Conservation (phyloP, 2,329 filamentous ascomycete species). For the Arthrobotrys entomopaga region DNA sequence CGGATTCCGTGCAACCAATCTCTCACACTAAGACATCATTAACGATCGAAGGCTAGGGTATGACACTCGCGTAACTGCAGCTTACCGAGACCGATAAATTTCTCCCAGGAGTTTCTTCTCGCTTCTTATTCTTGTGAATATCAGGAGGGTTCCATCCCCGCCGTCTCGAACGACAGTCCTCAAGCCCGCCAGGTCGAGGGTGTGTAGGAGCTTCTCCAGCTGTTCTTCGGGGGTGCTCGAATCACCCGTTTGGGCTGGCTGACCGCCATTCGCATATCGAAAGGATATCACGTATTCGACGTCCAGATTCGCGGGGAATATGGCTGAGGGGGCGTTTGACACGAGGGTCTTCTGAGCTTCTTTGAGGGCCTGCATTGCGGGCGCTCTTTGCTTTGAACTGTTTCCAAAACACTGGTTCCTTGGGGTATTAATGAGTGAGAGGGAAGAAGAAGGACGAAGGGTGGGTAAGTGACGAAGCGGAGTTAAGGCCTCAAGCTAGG, state of each 20-base stretch:
- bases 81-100: slow-evolving; percentile 79
- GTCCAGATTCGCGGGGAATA: slow-evolving; percentile 68
- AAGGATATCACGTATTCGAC: slow-evolving; percentile 92
- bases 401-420: too few relatives aligned
- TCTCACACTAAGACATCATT: slow-evolving; percentile 70
- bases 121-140: slow-evolving; percentile 84
- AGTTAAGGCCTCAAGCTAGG: too few relatives aligned
- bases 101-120: slow-evolving; percentile 79
- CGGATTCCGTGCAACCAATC: slow-evolving; percentile 95
- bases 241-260: slow-evolving; percentile 22
- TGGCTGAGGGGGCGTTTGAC: slow-evolving; percentile 25
- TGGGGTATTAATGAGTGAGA: too few relatives aligned
- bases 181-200: slow-evolving; percentile 81
- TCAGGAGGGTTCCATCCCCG: slow-evolving; percentile 76
- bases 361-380: slow-evolving; percentile 50
- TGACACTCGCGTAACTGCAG: not conserved
- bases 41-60: not conserved
- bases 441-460: too few relatives aligned
- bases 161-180: slow-evolving; percentile 87
- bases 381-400: not conserved
- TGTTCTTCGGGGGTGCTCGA: slow-evolving; percentile 70
- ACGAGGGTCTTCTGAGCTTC: slow-evolving; percentile 31
- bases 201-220: slow-evolving; percentile 80
- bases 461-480: too few relatives aligned
- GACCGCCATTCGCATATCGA: slow-evolving; percentile 75